Base-by-base conservation (phyloP, 176 grass and related monocot genomes). In the Oryza meyeriana region DNA sequence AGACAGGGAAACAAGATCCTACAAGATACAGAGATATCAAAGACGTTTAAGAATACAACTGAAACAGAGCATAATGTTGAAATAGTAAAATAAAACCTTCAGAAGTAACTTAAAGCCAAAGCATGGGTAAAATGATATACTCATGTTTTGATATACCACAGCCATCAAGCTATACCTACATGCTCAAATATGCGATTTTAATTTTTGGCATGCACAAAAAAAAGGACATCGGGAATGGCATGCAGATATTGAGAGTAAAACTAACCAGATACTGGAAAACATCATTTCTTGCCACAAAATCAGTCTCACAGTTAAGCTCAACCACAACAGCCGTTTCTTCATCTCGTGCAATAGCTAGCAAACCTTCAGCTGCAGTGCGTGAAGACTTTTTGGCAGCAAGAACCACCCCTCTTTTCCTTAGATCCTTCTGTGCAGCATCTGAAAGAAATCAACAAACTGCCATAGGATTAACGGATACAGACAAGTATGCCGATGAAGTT, bases 281-380 rank as follows among this genome's bases (percentile, higher is more conserved):
- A 24, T 94, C 90, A 81, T 94, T 98, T 74, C 95, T 98, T 77
- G 95, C 95, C 17, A 98, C 92, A 76, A 98, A 98, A 79, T 98
- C 95, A 16, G 95, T 98, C 82, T 98, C 92, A 12, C 92, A 94
- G 81, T 98, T 98, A 45, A 98, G 87, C 85, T 98, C 95, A 61
- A 98, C 71, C 44, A 93, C 86, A 86, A 77, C 92, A n/a, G 92
- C 90, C 45, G 76, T 86, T 74, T 89, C 91, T 28, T 93, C 90
- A 76, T 82, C 85, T 48, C 93, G 95, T 52, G 90, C 92, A 22
- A 98, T 76, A 61, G 92, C 90, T 28, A 98, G 90, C 69, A 98
- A 89, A 72, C 95, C 95, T 67, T 98, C 95, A 6, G 86, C 84
- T 34, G 95, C 95, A 66, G 88, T 91, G 33, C 90, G 76, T 32